phyloP scores from a whole-genome alignment of 2,329 filamentous ascomycete species.

The Hypoxylon sp. region DNA sequence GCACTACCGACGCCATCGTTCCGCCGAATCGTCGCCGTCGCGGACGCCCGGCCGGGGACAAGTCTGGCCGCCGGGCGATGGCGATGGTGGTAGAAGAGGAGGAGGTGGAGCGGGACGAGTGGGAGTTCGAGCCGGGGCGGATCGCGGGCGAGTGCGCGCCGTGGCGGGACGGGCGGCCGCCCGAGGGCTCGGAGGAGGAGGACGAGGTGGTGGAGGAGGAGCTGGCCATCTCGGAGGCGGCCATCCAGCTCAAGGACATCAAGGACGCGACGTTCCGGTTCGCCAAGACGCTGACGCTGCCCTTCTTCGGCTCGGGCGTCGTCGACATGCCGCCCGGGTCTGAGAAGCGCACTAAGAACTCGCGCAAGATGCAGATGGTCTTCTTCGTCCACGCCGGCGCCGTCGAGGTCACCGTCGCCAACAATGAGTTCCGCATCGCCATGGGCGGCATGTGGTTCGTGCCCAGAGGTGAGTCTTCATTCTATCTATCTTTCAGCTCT shows the following conservation, averaged over 20 bases:
- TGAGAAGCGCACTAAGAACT: conserved; percentile 90
- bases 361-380: conserved; percentile 94
- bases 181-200: conserved; percentile 63
- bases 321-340: conserved; percentile 86
- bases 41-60: conserved; percentile 36
- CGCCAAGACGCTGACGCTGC: conserved; percentile 82
- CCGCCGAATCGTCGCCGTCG: conserved; percentile 38
- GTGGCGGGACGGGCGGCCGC: conserved; percentile 68
- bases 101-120: conserved; percentile 68
- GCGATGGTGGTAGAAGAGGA: conserved; percentile 58
- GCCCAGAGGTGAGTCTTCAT: conserved; percentile 77
- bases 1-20: conserved; percentile 66
- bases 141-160: conserved; percentile 69
- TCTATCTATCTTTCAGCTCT: not conserved
- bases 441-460: conserved; percentile 94
- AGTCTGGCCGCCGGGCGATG: conserved; percentile 14
- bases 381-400: conserved; percentile 90
- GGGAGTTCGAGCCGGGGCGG: conserved; percentile 73
- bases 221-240: conserved; percentile 63
- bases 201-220: conserved; percentile 62
- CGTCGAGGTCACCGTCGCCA: conserved; percentile 79
- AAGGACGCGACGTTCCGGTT: conserved; percentile 80
- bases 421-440: conserved; percentile 80
- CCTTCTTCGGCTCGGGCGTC: conserved; percentile 89
- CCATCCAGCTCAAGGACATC: conserved; percentile 66